Evolutionary conservation across 805 yeast species (phyloP), one percentile per base, ranked within the genome.

Genomic region (Cyberlindnera veronae): DNA sequence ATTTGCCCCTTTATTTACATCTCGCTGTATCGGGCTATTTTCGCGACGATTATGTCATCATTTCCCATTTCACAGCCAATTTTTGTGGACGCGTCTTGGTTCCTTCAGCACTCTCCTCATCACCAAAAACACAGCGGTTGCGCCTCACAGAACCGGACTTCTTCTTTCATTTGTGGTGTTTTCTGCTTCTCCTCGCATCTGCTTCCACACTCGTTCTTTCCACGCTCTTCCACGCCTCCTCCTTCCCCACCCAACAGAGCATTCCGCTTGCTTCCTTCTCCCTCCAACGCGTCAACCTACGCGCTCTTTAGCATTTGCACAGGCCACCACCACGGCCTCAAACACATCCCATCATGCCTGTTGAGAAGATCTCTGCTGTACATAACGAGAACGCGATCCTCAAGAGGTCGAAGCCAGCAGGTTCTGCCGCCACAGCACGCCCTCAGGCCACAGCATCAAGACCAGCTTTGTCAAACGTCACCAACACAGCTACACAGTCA

Each of bases 381-480:
- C 57, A 53, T 32, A 54, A 51, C 32, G 57, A 53, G 42, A 53
- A 53, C 29, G 48, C 44, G 26, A 36, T 42, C 12, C 13, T 35
- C 10, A 45, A 32, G 42, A 40, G 52, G 26, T 22, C 50, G 7
- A 51, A 49, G 41, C 12, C 44, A 6, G 19, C 14, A 10, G n/a
- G 34, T 7, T 29, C 38, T 11, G 28, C 37, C 6, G 27, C 35
- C n/a, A 9, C 31, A 14, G 11, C 36, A 15, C 33, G 26, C 6
- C 37, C 13, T 12, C n/a, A 30, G 23, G 35, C 28, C 30, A 34
- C 32, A 41, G 28, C 36, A 4, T 22, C 45, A 15, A 54, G 51
- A 60, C 51, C 55, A 30, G 62, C 54, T 33, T 51, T 41, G 47
- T 49, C 49, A 39, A 54, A 49, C 47, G 51, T 50, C 39, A 51